Evolutionary conservation across 352 stramenopile genomes (phyloP).

Genomic region (Globisporangium sylvaticum): DNA sequence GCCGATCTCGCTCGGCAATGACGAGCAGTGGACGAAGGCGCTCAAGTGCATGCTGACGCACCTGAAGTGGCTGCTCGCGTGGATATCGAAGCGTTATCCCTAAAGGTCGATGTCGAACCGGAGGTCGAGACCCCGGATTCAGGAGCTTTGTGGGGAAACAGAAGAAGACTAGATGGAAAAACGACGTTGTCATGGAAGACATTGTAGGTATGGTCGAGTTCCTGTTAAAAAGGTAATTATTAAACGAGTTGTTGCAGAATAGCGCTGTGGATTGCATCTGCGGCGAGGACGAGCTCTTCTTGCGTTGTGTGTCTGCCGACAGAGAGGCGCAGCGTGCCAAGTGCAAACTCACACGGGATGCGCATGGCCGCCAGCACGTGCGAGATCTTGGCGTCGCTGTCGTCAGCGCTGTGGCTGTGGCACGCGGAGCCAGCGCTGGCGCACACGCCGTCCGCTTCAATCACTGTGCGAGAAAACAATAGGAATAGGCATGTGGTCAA

Average conservation of each 20-base stretch:
- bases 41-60: constrained; percentile 91
- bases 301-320: constrained; percentile 89
- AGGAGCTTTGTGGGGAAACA: background rate
- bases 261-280: constrained; percentile 72
- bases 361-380: constrained; percentile 93
- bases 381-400: constrained; percentile 66
- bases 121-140: background rate
- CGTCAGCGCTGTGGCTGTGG: constrained; percentile 68
- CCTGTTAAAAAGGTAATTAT: constrained; percentile 1
- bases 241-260: constrained; percentile 34
- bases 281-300: constrained; percentile 83
- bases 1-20: constrained; percentile 81
- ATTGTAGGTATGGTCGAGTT: background rate
- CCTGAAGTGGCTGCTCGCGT: constrained; percentile 91
- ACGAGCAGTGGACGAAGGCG: constrained; percentile 90
- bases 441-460: constrained; percentile 83
- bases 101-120: constrained; percentile 8
- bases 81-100: constrained; percentile 86
- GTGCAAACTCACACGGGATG: constrained; percentile 82
- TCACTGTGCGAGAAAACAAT: constrained; percentile 25
- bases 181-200: background rate
- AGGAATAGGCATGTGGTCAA: background rate
- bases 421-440: constrained; percentile 93
- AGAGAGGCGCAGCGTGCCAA: constrained; percentile 93
- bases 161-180: background rate